Conservation (phyloP, 768 basidiomycete species). For the Mycena alexandri region DNA sequence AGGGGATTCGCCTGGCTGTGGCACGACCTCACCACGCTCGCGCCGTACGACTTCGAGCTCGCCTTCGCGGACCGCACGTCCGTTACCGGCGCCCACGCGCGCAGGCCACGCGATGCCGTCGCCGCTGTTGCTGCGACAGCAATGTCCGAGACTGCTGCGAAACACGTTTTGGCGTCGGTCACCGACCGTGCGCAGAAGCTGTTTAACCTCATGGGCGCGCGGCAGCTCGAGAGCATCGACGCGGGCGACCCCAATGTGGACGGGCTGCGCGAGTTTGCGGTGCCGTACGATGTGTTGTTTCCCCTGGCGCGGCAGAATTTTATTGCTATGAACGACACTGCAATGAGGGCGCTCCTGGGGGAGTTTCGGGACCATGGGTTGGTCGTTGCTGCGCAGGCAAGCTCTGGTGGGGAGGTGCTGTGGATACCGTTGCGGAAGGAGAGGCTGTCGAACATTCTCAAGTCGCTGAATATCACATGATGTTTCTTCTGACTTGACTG, state of each 20-base stretch:
- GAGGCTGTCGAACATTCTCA: constrained; percentile 65
- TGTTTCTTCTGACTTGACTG: neutral
- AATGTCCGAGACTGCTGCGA: constrained; percentile 82
- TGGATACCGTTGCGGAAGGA: constrained; percentile 93
- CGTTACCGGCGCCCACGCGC: constrained; percentile 63
- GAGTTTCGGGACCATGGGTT: constrained; percentile 95
- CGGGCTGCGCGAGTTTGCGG: constrained; percentile 67
- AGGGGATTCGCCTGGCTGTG: constrained; percentile 83
- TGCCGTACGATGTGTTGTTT: constrained; percentile 78
- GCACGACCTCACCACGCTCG: constrained; percentile 92
- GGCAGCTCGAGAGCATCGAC: constrained; percentile 74
- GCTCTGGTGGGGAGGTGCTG: constrained; percentile 69
- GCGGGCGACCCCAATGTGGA: constrained; percentile 46
- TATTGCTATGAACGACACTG: constrained; percentile 89
- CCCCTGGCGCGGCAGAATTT: constrained; percentile 84
- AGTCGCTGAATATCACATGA: constrained; percentile 26
- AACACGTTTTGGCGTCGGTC: constrained; percentile 88
- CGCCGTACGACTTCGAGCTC: constrained; percentile 80
- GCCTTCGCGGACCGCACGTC: constrained; percentile 56
- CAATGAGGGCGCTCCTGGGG: constrained; percentile 82
- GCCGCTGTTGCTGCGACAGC: constrained; percentile 51
- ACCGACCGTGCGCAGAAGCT: constrained; percentile 89
- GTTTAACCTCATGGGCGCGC: constrained; percentile 77
- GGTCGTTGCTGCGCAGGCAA: constrained; percentile 67
- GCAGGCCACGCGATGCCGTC: neutral